Evolutionary conservation across 1,284 basidiomycete species (phyloP).

Genomic region (Puccinia horiana): DNA sequence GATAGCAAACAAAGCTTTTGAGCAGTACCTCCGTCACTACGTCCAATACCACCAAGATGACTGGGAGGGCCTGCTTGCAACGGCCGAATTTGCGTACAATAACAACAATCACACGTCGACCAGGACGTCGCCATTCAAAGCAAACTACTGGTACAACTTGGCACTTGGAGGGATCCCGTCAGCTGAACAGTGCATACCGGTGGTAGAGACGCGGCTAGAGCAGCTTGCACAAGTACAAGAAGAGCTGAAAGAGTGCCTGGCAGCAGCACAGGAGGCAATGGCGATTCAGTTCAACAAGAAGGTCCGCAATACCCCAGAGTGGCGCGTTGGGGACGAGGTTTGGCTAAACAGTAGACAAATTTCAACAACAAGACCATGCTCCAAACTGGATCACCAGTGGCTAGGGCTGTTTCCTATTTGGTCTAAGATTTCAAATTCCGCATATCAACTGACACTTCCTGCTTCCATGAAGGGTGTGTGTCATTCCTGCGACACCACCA

Average conservation of each 20-base stretch:
- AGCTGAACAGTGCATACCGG: background rate
- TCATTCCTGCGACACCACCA: background rate
- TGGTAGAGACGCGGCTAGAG: background rate
- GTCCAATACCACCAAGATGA: too few relatives aligned
- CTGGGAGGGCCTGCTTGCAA: conserved; percentile 11
- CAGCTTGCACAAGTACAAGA: background rate
- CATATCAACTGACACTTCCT: conserved; percentile 1
- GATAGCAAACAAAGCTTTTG: conserved; percentile 12
- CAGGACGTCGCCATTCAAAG: background rate
- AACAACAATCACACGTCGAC: background rate
- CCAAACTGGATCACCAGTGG: background rate
- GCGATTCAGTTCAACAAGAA: background rate
- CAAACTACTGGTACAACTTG: background rate
- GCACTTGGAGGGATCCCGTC: background rate
- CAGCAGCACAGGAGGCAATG: background rate
- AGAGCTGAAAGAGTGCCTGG: background rate
- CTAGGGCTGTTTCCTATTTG: background rate
- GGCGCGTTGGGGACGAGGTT: background rate
- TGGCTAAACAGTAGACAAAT: too few relatives aligned
- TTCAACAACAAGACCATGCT: too few relatives aligned
- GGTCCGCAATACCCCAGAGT: background rate
- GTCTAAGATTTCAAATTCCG: background rate
- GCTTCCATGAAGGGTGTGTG: conserved; percentile 1
- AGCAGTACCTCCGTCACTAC: conserved; percentile 31
- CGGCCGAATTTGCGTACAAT: conserved; percentile 38